Conservation (phyloP, 805 yeast genomes). For the Yarrowia porcina region DNA sequence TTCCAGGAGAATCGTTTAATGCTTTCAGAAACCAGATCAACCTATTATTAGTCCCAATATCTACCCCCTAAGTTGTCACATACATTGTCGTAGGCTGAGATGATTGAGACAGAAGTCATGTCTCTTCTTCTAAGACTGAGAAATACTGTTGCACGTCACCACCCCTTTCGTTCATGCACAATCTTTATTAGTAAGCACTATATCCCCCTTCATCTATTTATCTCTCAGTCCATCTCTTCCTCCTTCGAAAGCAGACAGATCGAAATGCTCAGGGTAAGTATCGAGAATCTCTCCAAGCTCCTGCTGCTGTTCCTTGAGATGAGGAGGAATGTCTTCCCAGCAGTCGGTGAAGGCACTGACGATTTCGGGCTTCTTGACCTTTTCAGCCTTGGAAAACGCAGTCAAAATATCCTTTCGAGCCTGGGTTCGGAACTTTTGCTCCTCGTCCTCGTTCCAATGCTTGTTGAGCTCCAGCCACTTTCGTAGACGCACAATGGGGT, state of each 20-base stretch:
- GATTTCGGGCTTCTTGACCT: slow-evolving; percentile 35
- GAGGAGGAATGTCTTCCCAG: slow-evolving; percentile 31
- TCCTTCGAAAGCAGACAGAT: slow-evolving; percentile 31
- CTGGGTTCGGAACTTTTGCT: slow-evolving; percentile 31
- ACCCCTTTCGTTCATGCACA: too few relatives aligned
- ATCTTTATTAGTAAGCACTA: too few relatives aligned
- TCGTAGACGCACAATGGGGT: slow-evolving; percentile 37
- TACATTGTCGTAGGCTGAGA: too few relatives aligned
- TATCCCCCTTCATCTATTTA: not conserved
- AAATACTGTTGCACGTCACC: too few relatives aligned
- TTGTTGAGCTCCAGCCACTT: slow-evolving; percentile 35
- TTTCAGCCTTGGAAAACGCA: slow-evolving; percentile 36
- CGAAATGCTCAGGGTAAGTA: slow-evolving; percentile 36
- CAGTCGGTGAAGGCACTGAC: slow-evolving; percentile 34
- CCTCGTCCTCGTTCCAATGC: slow-evolving; percentile 38
- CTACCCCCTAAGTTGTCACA: too few relatives aligned
- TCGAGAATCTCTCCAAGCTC: slow-evolving; percentile 36
- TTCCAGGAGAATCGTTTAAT: too few relatives aligned
- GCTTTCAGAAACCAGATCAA: too few relatives aligned
- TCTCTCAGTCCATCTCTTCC: slow-evolving; percentile 33
- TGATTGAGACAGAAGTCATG: too few relatives aligned
- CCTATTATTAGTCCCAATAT: too few relatives aligned
- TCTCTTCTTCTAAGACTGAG: too few relatives aligned
- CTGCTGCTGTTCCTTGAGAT: slow-evolving; percentile 33
- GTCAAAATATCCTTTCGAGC: slow-evolving; percentile 33